Conservation (phyloP, 1,284 basidiomycete species). For the Rhodotorula sp. region DNA sequence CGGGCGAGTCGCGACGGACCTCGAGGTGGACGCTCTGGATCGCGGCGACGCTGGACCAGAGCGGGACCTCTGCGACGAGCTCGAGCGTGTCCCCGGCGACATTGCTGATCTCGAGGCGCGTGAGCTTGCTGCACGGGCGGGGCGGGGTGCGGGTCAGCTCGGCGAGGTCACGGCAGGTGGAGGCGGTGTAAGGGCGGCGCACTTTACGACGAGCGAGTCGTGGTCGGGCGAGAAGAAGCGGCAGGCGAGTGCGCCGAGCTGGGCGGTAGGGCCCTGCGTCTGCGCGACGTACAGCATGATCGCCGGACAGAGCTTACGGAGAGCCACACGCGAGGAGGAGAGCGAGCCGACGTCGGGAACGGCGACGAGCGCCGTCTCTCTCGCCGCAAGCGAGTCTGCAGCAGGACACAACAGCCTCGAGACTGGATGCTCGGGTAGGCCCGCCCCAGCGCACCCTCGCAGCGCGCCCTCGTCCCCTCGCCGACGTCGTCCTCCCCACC, state of each 20-base stretch:
- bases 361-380: not conserved
- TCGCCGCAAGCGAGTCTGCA: too few species aligned
- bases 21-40: conserved; percentile 31
- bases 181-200: conserved; percentile 3
- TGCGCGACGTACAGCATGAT: conserved; percentile 42
- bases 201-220: conserved; percentile 39
- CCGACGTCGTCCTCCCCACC: not conserved
- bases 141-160: not conserved
- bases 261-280: conserved; percentile 31
- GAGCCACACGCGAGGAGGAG: too few species aligned
- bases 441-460: too few species aligned
- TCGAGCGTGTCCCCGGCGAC: conserved; percentile 3
- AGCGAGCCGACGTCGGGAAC: not conserved
- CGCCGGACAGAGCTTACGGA: too few species aligned
- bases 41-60: conserved; percentile 36
- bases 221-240: conserved; percentile 25
- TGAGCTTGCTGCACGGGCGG: conserved; percentile 38
- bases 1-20: not conserved
- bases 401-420: too few species aligned
- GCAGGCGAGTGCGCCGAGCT: conserved; percentile 33
- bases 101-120: conserved; percentile 29
- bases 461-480: not conserved
- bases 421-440: too few species aligned
- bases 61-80: conserved; percentile 20
- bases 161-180: not conserved